Evolutionary conservation across 2,329 filamentous ascomycete species (phyloP).

Genomic region (Botrytis pseudocinerea): DNA sequence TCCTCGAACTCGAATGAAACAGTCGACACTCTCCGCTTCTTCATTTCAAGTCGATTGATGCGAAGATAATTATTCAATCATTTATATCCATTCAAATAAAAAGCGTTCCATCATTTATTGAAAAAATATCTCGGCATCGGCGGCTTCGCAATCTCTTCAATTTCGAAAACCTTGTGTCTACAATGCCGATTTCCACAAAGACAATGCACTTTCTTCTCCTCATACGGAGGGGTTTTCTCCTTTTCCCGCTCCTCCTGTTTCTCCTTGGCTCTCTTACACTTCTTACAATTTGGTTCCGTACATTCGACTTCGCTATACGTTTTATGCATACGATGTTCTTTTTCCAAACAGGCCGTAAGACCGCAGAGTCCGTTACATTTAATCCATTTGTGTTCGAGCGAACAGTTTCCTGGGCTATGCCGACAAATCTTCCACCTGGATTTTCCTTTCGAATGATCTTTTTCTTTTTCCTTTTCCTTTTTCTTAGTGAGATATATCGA

Average conservation of each 20-base stretch:
- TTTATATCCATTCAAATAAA: background rate
- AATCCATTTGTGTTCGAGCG: background rate
- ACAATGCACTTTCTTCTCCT: background rate
- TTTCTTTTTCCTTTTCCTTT: background rate
- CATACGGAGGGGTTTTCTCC: background rate
- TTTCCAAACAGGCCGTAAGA: background rate
- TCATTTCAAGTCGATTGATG: background rate
- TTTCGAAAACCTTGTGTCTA: background rate
- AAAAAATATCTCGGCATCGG: background rate
- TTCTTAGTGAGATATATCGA: background rate
- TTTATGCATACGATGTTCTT: background rate
- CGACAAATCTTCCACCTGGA: background rate
- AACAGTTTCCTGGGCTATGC: background rate
- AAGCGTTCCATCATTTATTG: background rate
- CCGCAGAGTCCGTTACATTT: background rate
- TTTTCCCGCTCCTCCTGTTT: background rate
- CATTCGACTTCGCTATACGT: background rate
- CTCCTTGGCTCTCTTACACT: background rate
- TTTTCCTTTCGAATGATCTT: background rate
- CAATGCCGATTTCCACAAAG: background rate
- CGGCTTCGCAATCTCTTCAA: background rate
- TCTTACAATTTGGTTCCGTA: background rate
- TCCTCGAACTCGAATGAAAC: background rate
- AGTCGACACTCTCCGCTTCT: background rate
- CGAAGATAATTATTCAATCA: background rate